These are phyloP conservation scores for Colletotrichum australisinense DNA, from an alignment of 2,329 filamentous ascomycete species.

Conservation along the genomic window DNA sequence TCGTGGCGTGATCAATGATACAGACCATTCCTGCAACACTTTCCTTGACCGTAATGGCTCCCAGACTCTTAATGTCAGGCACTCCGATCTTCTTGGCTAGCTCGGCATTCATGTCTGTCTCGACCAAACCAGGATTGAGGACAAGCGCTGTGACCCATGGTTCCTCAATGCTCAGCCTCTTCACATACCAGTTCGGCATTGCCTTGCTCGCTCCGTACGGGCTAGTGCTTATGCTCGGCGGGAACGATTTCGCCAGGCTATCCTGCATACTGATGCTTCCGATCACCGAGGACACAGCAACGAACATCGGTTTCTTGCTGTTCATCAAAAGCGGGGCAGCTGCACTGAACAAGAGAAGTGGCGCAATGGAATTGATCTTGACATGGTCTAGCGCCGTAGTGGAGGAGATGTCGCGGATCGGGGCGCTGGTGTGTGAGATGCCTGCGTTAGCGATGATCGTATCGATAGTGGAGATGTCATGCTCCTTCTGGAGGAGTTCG, in stretches of 20 bases:
- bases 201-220: conserved; percentile 22
- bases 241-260: not conserved
- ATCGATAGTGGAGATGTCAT: conserved; percentile 56
- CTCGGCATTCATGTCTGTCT: conserved; percentile 12
- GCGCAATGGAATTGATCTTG: conserved; percentile 47
- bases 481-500: conserved; percentile 39
- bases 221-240: no score
- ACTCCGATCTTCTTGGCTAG: not conserved
- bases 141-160: conserved; percentile 38
- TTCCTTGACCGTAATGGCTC: conserved; percentile 36
- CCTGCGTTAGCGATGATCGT: conserved; percentile 65
- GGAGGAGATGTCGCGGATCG: conserved; percentile 41
- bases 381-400: conserved; percentile 47
- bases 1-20: not conserved
- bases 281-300: conserved; percentile 39
- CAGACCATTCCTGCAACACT: conserved; percentile 16
- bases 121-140: conserved; percentile 29
- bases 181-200: conserved; percentile 35
- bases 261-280: conserved; percentile 35
- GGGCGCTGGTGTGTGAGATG: conserved; percentile 37
- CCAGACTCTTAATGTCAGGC: conserved; percentile 13
- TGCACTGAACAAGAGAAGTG: conserved; percentile 35
- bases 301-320: conserved; percentile 37
- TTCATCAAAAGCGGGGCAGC: conserved; percentile 40
- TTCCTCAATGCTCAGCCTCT: conserved; percentile 38